Evolutionary conservation across 192 early-diverging fungal species (phyloP), one percentile per base, ranked within the genome.

Genomic region (Backusella tuberculispora): DNA sequence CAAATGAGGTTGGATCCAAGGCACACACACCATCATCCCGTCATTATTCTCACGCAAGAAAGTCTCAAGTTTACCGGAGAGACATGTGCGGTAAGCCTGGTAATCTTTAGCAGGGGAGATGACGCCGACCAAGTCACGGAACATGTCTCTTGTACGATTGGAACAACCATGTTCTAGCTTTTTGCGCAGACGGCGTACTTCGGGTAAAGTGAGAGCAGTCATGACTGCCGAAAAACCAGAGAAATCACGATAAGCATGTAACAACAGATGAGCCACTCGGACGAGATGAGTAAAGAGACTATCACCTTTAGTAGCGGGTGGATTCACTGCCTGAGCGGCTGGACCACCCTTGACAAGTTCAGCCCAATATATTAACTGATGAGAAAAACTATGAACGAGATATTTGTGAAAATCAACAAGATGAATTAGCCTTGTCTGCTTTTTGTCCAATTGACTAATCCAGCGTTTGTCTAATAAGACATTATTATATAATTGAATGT

Each of bases 331-430:
- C 60, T 83, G 79, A 4, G 80, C 78, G 44, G 76, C 79, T 46
- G 71, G 50, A 29, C 37, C 60, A 17, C 46, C 40, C 63, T 71
- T 82, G 66, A 69, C 76, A 72, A 12, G 29, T 6, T 80, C 80
- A 19, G 80, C 70, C 66, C 65, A 86, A 34, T 75, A 77, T 19
- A 74, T 78, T 53, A 88, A 69, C 10, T 85, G 82, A 66, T 88
- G 87, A n/a, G 84, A 70, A 12, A 84, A 72, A 72, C 83, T 88
- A 34, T 86, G 81, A 8, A 84, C 79, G 3, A 88, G 72, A 64
- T 88, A 88, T 42, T 80, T 80, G 64, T 86, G 82, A 29, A 88
- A 88, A 63, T 88, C 87, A 14, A 86, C 70, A 13, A 84, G 81
- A 29, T 60, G 69, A 40, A 74, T 76, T 21, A 76, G 76, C 38